Evolutionary conservation across 164 flowering plant species (phyloP).

Genomic region (Aristolochia fimbriata): DNA sequence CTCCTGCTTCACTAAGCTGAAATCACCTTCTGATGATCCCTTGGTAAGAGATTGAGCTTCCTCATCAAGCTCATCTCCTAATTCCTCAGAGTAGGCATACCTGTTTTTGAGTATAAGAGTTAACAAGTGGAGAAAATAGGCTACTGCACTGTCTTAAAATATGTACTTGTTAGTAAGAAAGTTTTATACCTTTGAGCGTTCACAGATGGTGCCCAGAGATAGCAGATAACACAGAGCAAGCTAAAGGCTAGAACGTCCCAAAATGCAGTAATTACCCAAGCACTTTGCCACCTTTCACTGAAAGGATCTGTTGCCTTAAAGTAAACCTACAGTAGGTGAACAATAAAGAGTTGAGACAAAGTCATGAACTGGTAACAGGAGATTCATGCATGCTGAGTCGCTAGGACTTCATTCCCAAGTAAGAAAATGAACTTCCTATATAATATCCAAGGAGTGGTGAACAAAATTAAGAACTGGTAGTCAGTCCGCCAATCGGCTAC

Average conservation of each 20-base stretch:
- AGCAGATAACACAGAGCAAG: constrained; percentile 79
- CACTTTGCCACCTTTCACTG: constrained; percentile 92
- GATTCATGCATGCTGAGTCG: no score
- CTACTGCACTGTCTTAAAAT: no score
- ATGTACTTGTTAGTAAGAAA: background rate
- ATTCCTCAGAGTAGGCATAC: constrained; percentile 70
- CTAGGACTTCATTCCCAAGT: no score
- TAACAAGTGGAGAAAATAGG: no score
- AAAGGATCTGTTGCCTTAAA: constrained; percentile 94
- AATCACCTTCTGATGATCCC: constrained; percentile 35
- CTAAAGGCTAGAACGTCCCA: constrained; percentile 81
- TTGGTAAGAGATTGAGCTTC: constrained; percentile 55
- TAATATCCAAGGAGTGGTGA: no score
- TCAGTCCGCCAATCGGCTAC: no score
- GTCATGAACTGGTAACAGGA: no score
- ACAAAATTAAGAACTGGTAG: no score
- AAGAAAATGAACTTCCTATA: no score
- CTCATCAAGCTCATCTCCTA: constrained; percentile 58
- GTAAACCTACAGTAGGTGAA: constrained; percentile 47
- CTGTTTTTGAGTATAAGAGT: constrained; percentile 15
- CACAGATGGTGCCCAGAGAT: constrained; percentile 96
- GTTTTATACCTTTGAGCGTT: constrained; percentile 62
- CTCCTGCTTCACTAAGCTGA: constrained; percentile 52
- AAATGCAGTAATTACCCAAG: constrained; percentile 92
- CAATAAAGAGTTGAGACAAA: no score